phyloP scores from a whole-genome alignment of 2,329 filamentous ascomycete genomes.

The Colletotrichum sansevieriae region DNA sequence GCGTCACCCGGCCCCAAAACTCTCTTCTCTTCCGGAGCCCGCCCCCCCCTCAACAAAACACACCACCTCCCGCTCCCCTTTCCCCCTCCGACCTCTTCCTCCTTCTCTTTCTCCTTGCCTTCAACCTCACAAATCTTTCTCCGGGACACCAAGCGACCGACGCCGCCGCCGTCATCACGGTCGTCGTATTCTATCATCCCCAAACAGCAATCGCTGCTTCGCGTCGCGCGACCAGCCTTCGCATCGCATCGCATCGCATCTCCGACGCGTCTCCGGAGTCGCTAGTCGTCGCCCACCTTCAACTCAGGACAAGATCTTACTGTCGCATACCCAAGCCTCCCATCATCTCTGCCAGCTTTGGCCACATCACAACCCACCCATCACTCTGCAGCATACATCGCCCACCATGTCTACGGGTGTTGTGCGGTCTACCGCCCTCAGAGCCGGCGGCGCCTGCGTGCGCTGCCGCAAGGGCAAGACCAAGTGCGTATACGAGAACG shows the following conservation, averaged over 20 bases:
- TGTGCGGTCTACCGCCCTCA: conserved; percentile 70
- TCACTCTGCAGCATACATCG: neutral
- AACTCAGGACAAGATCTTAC: neutral
- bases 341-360: neutral
- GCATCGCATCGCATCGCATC: neutral
- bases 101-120: conserved; percentile 20
- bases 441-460: conserved; percentile 72
- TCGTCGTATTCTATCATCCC: neutral
- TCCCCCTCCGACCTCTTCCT: conserved; percentile 33
- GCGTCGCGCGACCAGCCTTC: conserved; percentile 26
- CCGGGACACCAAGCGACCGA: conserved; percentile 13
- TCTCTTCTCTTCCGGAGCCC: conserved; percentile 41
- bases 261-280: conserved; percentile 16
- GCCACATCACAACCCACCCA: neutral
- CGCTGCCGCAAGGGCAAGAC: conserved; percentile 75
- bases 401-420: conserved; percentile 59
- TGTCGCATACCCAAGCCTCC: neutral
- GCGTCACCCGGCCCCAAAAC: conserved; percentile 42
- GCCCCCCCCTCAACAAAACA: conserved; percentile 42
- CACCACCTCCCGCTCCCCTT: conserved; percentile 32
- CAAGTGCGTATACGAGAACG: conserved; percentile 74
- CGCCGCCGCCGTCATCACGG: conserved; percentile 9
- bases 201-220: conserved; percentile 3
- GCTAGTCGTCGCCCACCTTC: conserved; percentile 3
- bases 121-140: neutral